phyloP scores from a whole-genome alignment of 1,139 yeast species.

The Torulaspora pretoriensis region DNA sequence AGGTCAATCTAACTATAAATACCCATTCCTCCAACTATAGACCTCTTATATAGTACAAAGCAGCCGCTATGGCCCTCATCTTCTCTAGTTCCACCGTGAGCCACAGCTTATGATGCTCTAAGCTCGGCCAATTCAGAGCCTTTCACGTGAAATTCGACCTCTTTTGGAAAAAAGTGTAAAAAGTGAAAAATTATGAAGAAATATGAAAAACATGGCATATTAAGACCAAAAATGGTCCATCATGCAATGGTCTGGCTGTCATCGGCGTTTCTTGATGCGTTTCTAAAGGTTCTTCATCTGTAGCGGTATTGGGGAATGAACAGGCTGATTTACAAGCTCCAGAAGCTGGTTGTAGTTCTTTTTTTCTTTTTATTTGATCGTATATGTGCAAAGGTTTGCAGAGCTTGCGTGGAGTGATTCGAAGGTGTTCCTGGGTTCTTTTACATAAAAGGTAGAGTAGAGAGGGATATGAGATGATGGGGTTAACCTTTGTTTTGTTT shows the following conservation, averaged over 20 bases:
- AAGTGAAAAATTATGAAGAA: neutral
- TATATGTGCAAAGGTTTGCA: neutral
- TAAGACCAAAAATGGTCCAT: neutral
- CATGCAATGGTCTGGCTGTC: neutral
- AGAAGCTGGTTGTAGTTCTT: neutral
- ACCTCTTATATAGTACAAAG: constrained; percentile 1
- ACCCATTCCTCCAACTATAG: neutral
- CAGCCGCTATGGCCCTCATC: neutral
- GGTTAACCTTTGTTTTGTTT: neutral
- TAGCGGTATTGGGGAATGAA: neutral
- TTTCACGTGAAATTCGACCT: constrained; percentile 2
- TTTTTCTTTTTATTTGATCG: constrained; percentile 1
- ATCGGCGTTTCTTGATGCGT: neutral
- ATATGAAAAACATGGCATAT: neutral
- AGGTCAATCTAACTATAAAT: neutral
- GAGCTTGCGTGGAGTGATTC: constrained; percentile 5
- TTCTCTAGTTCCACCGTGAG: neutral
- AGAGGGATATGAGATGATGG: neutral
- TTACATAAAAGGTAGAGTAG: neutral
- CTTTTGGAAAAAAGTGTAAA: neutral
- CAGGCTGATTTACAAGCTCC: neutral
- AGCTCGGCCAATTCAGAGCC: neutral
- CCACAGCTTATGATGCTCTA: constrained; percentile 1
- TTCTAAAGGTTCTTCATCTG: neutral
- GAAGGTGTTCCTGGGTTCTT: neutral